Evolutionary conservation across 2,329 filamentous ascomycete genomes (phyloP).

Genomic region (Neonectria faginata): DNA sequence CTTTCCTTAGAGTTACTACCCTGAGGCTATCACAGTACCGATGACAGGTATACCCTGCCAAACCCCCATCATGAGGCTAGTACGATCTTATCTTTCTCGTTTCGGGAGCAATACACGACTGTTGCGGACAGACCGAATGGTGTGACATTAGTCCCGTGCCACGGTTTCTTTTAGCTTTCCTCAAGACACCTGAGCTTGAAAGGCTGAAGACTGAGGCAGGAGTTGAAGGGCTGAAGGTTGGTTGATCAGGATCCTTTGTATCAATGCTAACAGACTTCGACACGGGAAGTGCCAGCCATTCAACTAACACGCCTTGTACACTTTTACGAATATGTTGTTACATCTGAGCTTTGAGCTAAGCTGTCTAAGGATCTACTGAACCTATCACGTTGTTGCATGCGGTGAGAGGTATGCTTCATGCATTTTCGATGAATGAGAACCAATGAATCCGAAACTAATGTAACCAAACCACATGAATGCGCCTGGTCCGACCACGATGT

Average conservation of each 20-base stretch:
- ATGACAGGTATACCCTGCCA: not conserved
- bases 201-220: not conserved
- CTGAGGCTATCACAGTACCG: not conserved
- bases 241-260: not conserved
- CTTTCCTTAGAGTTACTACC: not conserved
- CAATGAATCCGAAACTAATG: constrained; percentile 1
- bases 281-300: constrained; percentile 1
- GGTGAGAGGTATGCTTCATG: not conserved
- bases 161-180: no score
- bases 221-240: not conserved
- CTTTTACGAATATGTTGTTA: not conserved
- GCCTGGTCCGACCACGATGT: not conserved
- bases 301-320: not conserved
- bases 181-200: not conserved
- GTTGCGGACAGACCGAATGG: not conserved
- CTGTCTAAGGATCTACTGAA: not conserved
- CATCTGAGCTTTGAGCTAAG: not conserved
- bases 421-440: not conserved
- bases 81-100: not conserved
- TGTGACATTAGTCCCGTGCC: no score
- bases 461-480: not conserved
- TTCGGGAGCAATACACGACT: not conserved
- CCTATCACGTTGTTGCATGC: not conserved
- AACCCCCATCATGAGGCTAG: not conserved
- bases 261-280: not conserved